Evolutionary conservation across 768 basidiomycete genomes (phyloP), one percentile per base, ranked within the genome.

Genomic region (Zangia roseola): DNA sequence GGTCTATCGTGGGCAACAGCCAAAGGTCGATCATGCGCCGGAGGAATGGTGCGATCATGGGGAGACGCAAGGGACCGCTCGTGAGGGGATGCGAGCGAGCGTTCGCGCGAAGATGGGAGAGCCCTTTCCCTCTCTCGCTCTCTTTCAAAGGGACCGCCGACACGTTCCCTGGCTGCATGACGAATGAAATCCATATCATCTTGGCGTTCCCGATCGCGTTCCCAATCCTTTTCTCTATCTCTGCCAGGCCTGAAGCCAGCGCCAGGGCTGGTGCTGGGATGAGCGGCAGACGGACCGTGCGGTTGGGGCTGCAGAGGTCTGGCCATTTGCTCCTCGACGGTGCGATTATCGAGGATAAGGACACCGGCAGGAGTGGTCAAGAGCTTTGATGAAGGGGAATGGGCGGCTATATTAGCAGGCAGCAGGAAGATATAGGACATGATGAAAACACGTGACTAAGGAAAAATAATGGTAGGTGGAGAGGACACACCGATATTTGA

Each of bases 261-360:
- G 8, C 60, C 51, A 3, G 63, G 51, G 33, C 55, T 65, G n/a
- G 65, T 54, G 43, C 37, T 51, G 17, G 57, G 57, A 43, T 60
- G 62, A 31, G 50, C 34, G 14, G 63, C 47, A 7, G 61, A 33
- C 0, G 58, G 33, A 7, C 37, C 43, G 20, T 63, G 58, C 0
- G 43, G n/a, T n/a, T 67, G 63, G 6, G 45, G 26, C 24, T 43
- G 58, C 0, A 53, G 10, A 1, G 56, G 50, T 46, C 64, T 61
- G 2, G 61, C 50, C 52, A 66, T 61, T 19, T 64, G 63, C 19
- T 65, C 63, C 20, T 65, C 63, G 8, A 57, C 64, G 6, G 64
- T 68, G 28, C 61, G 66, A 28, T 66, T 54, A 41, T 66, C 67
- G 40, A 67, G 64, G 40, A 65, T 54, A 49, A 65, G 63, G 24